Percentiles rank a stretch among this genome's conserved stretches.
Conservation (phyloP, 176 grass and related monocot genomes). For the Stipa capillata region DNA sequence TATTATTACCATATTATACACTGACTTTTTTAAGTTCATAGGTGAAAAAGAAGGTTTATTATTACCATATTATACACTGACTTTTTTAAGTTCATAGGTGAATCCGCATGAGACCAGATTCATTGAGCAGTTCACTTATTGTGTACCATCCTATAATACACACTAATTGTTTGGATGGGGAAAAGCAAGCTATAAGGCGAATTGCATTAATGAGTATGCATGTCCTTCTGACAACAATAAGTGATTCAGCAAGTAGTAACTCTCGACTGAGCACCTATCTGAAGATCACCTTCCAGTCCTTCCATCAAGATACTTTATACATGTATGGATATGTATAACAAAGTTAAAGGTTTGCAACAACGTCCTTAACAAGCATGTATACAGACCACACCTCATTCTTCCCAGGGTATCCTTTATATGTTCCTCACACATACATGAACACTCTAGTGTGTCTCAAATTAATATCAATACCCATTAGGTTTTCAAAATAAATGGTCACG, state of each 20-base stretch:
- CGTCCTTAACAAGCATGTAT: neutral
- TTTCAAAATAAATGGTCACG: too few relatives aligned
- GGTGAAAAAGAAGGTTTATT: slow-evolving; percentile 5
- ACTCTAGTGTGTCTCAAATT: neutral
- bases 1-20: neutral
- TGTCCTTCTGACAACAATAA: too few relatives aligned
- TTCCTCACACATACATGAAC: neutral
- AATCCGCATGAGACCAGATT: too few relatives aligned
- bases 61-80: neutral
- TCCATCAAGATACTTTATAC: neutral
- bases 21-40: neutral
- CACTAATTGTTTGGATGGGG: too few relatives aligned
- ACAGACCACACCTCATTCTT: neutral
- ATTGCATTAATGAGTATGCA: neutral
- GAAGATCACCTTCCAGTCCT: neutral
- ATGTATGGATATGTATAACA: too few relatives aligned
- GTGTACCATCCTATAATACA: too few relatives aligned
- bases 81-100: neutral
- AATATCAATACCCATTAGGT: too few relatives aligned
- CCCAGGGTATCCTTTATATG: neutral
- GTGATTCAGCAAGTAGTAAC: neutral
- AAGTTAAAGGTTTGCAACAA: neutral
- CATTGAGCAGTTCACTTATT: too few relatives aligned
- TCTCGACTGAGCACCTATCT: neutral
- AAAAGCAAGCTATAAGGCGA: neutral